Conservation (phyloP, 768 basidiomycete species). For the Mycena crocata region DNA sequence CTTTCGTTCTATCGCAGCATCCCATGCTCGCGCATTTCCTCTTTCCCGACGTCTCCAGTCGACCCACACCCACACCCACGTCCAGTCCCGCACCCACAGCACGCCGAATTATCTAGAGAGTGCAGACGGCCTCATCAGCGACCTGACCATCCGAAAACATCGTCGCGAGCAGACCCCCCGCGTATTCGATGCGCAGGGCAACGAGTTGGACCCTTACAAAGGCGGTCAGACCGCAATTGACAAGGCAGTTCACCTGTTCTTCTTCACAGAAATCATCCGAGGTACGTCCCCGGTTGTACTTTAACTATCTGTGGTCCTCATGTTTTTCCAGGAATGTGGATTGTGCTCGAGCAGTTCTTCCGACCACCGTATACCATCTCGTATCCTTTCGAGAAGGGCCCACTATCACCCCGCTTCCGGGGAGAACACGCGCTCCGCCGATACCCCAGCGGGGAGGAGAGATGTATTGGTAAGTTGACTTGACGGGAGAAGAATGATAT, state of each 20-base stretch:
- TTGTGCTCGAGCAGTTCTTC: conserved; percentile 92
- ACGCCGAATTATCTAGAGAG: conserved; percentile 39
- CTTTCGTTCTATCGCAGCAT: conserved; percentile 32
- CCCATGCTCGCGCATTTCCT: conserved; percentile 39
- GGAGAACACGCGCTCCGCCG: conserved; percentile 97
- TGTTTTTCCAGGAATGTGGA: conserved; percentile 88
- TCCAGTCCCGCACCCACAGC: conserved; percentile 44
- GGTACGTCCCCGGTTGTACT: conserved; percentile 62
- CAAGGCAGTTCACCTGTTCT: conserved; percentile 96
- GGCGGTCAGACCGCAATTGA: conserved; percentile 91
- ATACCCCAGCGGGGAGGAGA: conserved; percentile 97
- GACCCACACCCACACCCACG: conserved; percentile 48
- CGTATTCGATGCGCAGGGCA: conserved; percentile 56
- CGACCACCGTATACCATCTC: conserved; percentile 98
- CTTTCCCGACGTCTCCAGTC: conserved; percentile 65
- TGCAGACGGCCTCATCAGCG: conserved; percentile 50
- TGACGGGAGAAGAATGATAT: neutral
- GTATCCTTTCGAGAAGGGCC: conserved; percentile 99
- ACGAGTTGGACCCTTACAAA: conserved; percentile 75
- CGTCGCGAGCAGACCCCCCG: conserved; percentile 38
- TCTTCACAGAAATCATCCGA: conserved; percentile 98
- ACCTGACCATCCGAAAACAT: conserved; percentile 47
- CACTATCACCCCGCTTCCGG: conserved; percentile 96
- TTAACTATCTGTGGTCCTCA: conserved; percentile 13
- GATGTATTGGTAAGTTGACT: conserved; percentile 88